Base-by-base conservation (phyloP, 345 rosid species). In the Cardamine chenopodiifolia region DNA sequence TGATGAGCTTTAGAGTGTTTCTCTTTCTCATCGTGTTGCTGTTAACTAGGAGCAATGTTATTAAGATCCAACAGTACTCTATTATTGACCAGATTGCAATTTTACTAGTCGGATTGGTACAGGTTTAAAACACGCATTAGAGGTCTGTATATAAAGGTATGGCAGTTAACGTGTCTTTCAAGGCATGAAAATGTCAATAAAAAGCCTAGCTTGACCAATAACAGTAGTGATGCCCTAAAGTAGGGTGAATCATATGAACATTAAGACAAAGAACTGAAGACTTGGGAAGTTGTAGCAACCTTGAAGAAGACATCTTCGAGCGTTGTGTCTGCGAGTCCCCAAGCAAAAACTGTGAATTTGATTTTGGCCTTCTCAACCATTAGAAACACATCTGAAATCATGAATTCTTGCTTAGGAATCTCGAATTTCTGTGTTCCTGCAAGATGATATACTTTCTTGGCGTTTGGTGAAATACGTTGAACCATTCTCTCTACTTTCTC, bases 361-460 rank as follows among this genome's bases (percentile, higher is more conserved):
- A 79, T 84, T 85, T 92, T 92, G 4, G 89, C 98, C n/a, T 73
- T 81, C 82, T 86, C 98, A 17, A 96, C 97, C 64, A 90, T 90
- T 23, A 66, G 64, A 77, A 92, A 92, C 20, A 90, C 90, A 15
- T 88, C 88, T 11, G 94, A 79, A 45, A 89, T 90, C 72, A 81
- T 79, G 44, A 87, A 91, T 70, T 90, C 92, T 7, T 87, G 65
- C 77, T 92, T 95, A 2, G 99, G 96, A 66, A 92, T 85, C 85
- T 95, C 98, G 50, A 95, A 95, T 77, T 95, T 92, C 83, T 92
- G 99, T 15, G 99, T 95, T 72, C 97, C 98, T 0, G 92, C 82
- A 25, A 88, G 78, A 26, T 89, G 91, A 78, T 90, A 95, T 19
- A 89, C 83, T 81, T 76, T 87, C 64, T 83, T 88, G n/a, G 94